phyloP scores from a whole-genome alignment of 345 rosid species.

The Moricandia moricandioides region DNA sequence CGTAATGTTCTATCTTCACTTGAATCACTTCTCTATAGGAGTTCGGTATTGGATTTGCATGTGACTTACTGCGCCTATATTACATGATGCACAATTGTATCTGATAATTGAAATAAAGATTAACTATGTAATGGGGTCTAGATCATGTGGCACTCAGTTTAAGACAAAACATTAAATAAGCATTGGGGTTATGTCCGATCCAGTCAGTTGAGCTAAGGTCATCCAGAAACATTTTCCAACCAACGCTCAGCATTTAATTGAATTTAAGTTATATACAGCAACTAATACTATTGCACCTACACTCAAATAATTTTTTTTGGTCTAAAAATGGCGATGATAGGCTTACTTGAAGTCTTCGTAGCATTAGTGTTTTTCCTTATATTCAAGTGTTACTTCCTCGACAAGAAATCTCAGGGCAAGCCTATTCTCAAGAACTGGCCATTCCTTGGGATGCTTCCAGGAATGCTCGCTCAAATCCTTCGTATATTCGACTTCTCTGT shows the following conservation, averaged over 20 bases:
- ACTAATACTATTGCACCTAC: not conserved
- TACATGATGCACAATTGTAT: not conserved
- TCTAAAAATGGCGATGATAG: not conserved
- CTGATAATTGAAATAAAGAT: not conserved
- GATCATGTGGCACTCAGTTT: not conserved
- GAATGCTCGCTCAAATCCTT: not conserved
- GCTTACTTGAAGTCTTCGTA: conserved; percentile 1
- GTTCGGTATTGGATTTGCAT: not conserved
- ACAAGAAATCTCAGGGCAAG: not conserved
- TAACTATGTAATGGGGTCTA: not conserved
- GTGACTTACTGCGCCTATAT: not conserved
- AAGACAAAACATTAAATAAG: not conserved
- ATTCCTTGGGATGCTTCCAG: conserved; percentile 16
- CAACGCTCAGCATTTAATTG: not conserved
- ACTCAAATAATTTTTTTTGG: not conserved
- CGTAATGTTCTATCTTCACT: not conserved
- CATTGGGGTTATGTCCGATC: not conserved
- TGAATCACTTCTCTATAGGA: not conserved
- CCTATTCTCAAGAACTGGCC: conserved; percentile 15
- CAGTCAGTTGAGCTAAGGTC: not conserved
- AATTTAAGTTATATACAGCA: not conserved
- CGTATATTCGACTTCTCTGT: not conserved
- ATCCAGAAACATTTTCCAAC: not conserved
- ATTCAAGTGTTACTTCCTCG: not conserved
- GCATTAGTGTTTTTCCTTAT: not conserved